These are phyloP conservation scores for Teunomyces cretensis DNA, from an alignment of 805 yeast genomes.

Conservation along the genomic window DNA sequence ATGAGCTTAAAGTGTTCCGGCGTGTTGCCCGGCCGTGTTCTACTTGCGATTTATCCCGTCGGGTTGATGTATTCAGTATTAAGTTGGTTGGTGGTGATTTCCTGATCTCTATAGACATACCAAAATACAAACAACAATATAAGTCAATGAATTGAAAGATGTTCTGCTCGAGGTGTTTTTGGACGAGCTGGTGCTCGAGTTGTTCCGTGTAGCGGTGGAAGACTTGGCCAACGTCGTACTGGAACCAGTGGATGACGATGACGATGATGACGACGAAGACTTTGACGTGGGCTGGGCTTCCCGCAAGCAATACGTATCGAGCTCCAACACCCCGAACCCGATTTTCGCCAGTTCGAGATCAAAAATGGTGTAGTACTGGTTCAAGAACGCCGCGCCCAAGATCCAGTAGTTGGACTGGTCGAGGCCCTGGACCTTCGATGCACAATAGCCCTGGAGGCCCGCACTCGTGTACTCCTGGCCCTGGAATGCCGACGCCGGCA, in stretches of 20 bases:
- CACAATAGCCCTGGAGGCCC: conserved; percentile 51
- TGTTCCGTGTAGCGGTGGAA: too few relatives aligned
- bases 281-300: background rate
- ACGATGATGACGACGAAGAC: background rate
- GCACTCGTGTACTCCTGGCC: conserved; percentile 45
- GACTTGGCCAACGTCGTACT: too few relatives aligned
- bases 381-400: conserved; percentile 61
- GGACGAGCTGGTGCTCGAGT: background rate
- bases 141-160: background rate
- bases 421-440: conserved; percentile 64
- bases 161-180: background rate
- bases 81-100: conserved; percentile 67
- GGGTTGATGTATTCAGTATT: conserved; percentile 59
- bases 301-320: background rate
- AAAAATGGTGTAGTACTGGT: conserved; percentile 55
- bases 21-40: conserved; percentile 58
- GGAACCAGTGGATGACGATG: background rate
- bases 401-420: conserved; percentile 48
- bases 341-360: conserved; percentile 49
- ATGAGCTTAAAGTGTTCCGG: conserved; percentile 65
- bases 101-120: conserved; percentile 24
- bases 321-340: conserved; percentile 43
- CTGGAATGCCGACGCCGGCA: conserved; percentile 44
- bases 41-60: conserved; percentile 66
- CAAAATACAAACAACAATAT: background rate